phyloP scores from a whole-genome alignment of 768 basidiomycete species.

The Leccinum truebloodii region DNA sequence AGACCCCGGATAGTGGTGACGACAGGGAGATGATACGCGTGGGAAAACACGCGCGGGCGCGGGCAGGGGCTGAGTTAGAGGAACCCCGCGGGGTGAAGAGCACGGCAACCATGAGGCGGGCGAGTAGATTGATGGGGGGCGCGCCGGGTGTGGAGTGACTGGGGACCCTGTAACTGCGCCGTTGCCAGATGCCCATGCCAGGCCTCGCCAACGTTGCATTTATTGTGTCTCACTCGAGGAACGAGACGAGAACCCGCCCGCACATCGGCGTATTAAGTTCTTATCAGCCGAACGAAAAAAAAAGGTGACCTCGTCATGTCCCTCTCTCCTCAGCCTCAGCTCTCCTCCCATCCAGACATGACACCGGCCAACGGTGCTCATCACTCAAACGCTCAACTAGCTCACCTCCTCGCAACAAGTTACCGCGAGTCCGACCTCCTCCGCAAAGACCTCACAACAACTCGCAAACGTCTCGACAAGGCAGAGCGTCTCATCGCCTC shows the following conservation, averaged over 20 bases:
- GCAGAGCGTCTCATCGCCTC: conserved; percentile 47
- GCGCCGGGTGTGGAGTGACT: conserved; percentile 10
- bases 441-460: conserved; percentile 45
- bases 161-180: conserved; percentile 24
- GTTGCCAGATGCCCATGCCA: conserved; percentile 18
- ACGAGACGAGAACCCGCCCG: neutral
- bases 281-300: neutral
- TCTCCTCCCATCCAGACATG: neutral
- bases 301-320: conserved; percentile 14
- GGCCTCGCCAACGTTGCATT: conserved; percentile 33
- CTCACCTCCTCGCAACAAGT: conserved; percentile 53
- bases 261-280: neutral
- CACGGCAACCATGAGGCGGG: conserved; percentile 26
- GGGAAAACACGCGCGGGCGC: conserved; percentile 20
- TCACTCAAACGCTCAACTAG: conserved; percentile 53
- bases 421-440: conserved; percentile 55
- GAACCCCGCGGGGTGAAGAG: neutral
- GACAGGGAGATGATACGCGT: conserved; percentile 9
- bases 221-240: neutral
- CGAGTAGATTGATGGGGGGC: conserved; percentile 1
- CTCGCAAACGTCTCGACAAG: conserved; percentile 51
- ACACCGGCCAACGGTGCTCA: conserved; percentile 22
- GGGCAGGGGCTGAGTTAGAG: neutral
- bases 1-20: no score
- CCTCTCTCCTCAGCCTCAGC: conserved; percentile 17